Evolutionary conservation across 768 basidiomycete species (phyloP), one percentile per base, ranked within the genome.

Genomic region (Zangia roseola): DNA sequence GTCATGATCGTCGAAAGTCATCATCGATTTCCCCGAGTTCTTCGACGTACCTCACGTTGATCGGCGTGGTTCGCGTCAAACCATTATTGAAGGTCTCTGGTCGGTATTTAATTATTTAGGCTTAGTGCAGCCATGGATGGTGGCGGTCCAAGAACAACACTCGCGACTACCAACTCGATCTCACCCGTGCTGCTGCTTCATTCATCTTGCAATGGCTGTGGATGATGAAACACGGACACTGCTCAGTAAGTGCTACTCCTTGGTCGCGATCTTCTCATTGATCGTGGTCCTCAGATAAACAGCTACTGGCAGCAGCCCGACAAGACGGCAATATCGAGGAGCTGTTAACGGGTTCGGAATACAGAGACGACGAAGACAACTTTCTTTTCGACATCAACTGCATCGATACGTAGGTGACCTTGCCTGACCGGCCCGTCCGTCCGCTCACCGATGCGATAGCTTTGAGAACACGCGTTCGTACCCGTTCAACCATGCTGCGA

Each of bases 331-430:
- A 62, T 23, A 25, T 66, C 39, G 67, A 67, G 31, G 62, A 67
- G 12, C 25, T 69, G 8, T 45, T 66, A 9, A 51, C 23, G 10
- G 33, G 41, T n/a, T 19, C 0, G 1, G 58, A 68, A n/a, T 59
- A 49, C 40, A 57, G 60, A 39, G 57, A 68, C 17, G 50, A 63
- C 6, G 38, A 47, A 21, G 52, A 56, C 6, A 25, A 1, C 20
- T 65, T 64, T 40, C 33, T 64, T 17, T 69, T 65, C 28, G 65
- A 69, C 44, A 56, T 67, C 44, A 69, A 69, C 45, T 69, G 65
- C 35, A 57, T 25, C 13, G 65, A 69, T 28, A 10, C 54, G 67
- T 69, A 58, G 26, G 65, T 54, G n/a, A 19, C 26, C 31, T 10
- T 12, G 16, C 26, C n/a, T 5, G 19, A 17, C 24, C 25, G n/a